Evolutionary conservation across 2,329 filamentous ascomycete genomes (phyloP), one percentile per base, ranked within the genome.

Genomic region (Xylariaceae sp.): DNA sequence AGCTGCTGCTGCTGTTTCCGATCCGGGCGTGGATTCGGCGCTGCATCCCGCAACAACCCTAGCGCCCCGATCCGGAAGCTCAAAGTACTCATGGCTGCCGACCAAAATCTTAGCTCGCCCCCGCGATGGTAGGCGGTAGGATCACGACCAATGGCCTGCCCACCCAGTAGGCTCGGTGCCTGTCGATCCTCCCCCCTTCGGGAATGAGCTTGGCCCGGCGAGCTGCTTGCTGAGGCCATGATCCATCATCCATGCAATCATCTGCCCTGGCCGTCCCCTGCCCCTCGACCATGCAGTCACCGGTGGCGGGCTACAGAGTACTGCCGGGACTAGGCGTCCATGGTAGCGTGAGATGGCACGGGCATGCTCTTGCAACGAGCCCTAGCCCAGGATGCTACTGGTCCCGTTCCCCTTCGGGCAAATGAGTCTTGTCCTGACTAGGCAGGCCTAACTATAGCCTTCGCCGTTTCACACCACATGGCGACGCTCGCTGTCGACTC

Each of bases 161-260:
- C 16, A 37, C 36, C 13, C 13, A 34, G 10, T 9, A 3, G 13
- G 32, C 32, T 13, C 51, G 34, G 57, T 61, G 47, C 58, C 58
- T 61, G 56, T 57, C 58, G 56, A 59, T 61, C 58, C 30, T 29
- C 42, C 51, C 55, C 45, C 40, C 39, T 48, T 55, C 47, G 12
- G 41, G 49, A n/a, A n/a, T n/a, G n/a, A n/a, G n/a, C n/a, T n/a
- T n/a, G n/a, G n/a, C n/a, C n/a, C n/a, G n/a, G n/a, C n/a, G n/a
- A n/a, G n/a, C n/a, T n/a, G n/a, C n/a, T n/a, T n/a, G n/a, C n/a
- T n/a, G n/a, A n/a, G n/a, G n/a, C n/a, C n/a, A n/a, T n/a, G n/a
- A n/a, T n/a, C n/a, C n/a, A n/a, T n/a, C n/a, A n/a, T n/a, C 8
- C 42, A 26, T 48, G 48, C 41, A 51, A 58, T 64, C 63, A 65